These are phyloP conservation scores for Alternaria arborescens DNA, from an alignment of 2,329 filamentous ascomycete genomes.

Conservation along the genomic window DNA sequence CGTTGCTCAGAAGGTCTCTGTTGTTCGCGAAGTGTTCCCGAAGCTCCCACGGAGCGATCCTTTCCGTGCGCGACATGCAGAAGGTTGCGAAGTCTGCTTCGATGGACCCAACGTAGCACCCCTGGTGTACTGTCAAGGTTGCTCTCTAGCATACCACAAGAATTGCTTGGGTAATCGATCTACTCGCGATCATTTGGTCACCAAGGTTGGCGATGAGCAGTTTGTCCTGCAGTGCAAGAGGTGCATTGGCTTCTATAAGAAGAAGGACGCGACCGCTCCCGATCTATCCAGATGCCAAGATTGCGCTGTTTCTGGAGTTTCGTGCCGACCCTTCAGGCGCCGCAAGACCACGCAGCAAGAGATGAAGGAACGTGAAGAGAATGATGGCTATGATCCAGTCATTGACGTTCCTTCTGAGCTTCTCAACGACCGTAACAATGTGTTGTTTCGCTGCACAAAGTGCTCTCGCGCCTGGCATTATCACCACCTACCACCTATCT, in stretches of 20 bases:
- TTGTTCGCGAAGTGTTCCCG: constrained; percentile 76
- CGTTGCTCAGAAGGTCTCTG: constrained; percentile 64
- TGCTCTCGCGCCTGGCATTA: constrained; percentile 86
- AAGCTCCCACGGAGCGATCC: constrained; percentile 66
- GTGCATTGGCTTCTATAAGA: constrained; percentile 74
- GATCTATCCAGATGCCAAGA: constrained; percentile 74
- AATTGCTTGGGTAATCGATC: constrained; percentile 78
- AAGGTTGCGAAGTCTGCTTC: constrained; percentile 77
- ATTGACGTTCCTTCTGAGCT: constrained; percentile 68
- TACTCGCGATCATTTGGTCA: constrained; percentile 84
- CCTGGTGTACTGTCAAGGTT: constrained; percentile 90
- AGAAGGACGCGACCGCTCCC: constrained; percentile 75
- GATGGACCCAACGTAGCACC: constrained; percentile 68
- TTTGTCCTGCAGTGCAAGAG: constrained; percentile 92
- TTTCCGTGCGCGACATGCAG: constrained; percentile 75
- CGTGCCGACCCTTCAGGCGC: constrained; percentile 78
- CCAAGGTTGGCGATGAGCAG: constrained; percentile 77
- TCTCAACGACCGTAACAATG: constrained; percentile 76
- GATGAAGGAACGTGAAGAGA: constrained; percentile 81
- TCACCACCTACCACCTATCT: constrained; percentile 74
- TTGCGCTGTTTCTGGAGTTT: constrained; percentile 70
- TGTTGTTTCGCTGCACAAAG: constrained; percentile 82
- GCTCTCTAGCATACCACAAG: constrained; percentile 83
- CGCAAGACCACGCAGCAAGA: constrained; percentile 81
- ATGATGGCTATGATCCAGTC: constrained; percentile 79